Evolutionary conservation across 495 filamentous ascomycete genomes (phyloP).

Genomic region (Parmelia sp.): DNA sequence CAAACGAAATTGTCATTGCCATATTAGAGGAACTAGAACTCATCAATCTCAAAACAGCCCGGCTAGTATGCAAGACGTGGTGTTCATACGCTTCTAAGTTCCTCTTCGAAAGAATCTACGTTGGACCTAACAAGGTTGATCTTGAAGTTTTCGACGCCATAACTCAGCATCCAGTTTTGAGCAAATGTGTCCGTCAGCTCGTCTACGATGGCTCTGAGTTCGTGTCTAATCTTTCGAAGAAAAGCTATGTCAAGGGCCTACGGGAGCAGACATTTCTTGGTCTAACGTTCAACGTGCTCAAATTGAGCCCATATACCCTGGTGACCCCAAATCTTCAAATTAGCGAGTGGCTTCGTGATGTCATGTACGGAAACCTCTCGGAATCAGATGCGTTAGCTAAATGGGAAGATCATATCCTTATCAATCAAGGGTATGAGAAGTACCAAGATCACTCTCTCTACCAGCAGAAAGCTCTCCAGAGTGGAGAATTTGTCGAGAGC

Average conservation of each 20-base stretch:
- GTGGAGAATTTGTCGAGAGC: neutral
- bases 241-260: neutral
- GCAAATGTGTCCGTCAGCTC: neutral
- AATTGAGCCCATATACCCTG: neutral
- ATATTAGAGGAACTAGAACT: neutral
- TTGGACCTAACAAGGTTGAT: neutral
- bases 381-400: neutral
- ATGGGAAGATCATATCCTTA: neutral
- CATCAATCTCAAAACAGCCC: neutral
- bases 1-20: neutral
- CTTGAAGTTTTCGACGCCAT: conserved; percentile 3
- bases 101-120: conserved; percentile 2
- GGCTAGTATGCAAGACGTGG: neutral
- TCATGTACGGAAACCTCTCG: neutral
- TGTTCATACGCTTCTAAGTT: neutral
- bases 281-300: too few relatives aligned
- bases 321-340: neutral
- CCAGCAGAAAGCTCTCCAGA: neutral
- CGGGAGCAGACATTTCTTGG: neutral
- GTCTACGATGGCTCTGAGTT: conserved; percentile 6
- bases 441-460: neutral
- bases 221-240: neutral
- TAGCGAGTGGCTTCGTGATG: neutral
- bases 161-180: neutral
- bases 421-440: neutral